Evolutionary conservation across 345 rosid species (phyloP), one percentile per base, ranked within the genome.

Genomic region (Physaria fendleri): DNA sequence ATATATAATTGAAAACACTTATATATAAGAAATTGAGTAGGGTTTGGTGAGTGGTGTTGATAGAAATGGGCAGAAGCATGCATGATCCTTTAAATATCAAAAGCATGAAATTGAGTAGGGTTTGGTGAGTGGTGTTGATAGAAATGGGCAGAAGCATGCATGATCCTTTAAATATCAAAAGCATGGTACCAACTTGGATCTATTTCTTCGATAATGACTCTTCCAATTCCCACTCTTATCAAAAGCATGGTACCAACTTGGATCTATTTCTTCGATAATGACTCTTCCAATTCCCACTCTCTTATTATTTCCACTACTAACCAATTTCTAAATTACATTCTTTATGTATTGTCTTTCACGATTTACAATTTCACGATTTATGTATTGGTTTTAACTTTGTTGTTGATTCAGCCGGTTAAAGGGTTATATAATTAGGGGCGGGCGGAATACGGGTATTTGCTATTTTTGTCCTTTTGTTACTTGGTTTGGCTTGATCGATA

Each of bases 231-330:
- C 63, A 45, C 27, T 20, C 5, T 60, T 8, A 21, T 47, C 47
- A 48, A 56, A 56, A 50, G 30, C 7, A 56, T 56, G 39, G 45
- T 65, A 46, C 64, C 41, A 47, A 56, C 64, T 15, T 47, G 71
- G 71, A 37, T 56, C 42, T 43, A 5, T 56, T 66, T 45, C 62
- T 57, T 48, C 12, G 64, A 47, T 38, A 38, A 66, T 20, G 71
- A 46, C 64, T 56, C 49, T 46, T 56, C 50, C 32, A 9, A 56
- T 66, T 8, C n/a, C n/a, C 10, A 39, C 28, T 40, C 40, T 29
- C 25, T 23, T 35, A 27, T 35, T 23, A 24, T 60, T 42, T 51
- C 52, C 52, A 30, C 33, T 41, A 40, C 3, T 35, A 27, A 8
- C 20, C 5, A 25, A 48, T n/a, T 61, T 16, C 21, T 45, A 45